Conservation (phyloP, 352 stramenopile genomes). For the Vaucheria bursata region DNA sequence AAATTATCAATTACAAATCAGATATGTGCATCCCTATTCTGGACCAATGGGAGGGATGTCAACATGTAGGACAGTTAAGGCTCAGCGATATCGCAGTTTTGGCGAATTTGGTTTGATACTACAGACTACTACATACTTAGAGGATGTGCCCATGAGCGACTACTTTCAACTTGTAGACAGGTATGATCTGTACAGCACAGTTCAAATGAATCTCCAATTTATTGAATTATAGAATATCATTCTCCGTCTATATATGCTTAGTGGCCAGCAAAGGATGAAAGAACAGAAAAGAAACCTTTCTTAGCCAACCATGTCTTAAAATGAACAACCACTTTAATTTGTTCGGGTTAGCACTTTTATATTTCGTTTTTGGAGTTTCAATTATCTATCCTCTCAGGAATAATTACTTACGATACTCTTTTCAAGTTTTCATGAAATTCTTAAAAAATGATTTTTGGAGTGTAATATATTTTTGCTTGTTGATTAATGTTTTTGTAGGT, state of each 20-base stretch:
- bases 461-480: no score
- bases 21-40: background rate
- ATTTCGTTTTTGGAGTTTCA: no score
- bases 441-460: no score
- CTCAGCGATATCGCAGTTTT: constrained; percentile 29
- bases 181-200: constrained; percentile 21
- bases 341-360: no score
- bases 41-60: background rate
- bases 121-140: constrained; percentile 42
- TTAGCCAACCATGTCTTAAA: no score
- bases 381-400: no score
- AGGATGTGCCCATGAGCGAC: constrained; percentile 45
- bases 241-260: background rate
- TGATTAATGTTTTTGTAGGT: background rate
- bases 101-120: constrained; percentile 36
- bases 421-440: no score
- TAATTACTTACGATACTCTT: no score
- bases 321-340: no score
- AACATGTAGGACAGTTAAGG: constrained; percentile 20
- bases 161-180: constrained; percentile 44
- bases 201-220: background rate
- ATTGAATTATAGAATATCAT: background rate
- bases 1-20: no score
- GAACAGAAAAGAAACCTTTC: background rate
- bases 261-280: background rate